A percentile compares a stretch with the other conserved stretches of the same genome.
Conservation (phyloP, 2,329 filamentous ascomycete genomes). For the Fonsecaea monophora region DNA sequence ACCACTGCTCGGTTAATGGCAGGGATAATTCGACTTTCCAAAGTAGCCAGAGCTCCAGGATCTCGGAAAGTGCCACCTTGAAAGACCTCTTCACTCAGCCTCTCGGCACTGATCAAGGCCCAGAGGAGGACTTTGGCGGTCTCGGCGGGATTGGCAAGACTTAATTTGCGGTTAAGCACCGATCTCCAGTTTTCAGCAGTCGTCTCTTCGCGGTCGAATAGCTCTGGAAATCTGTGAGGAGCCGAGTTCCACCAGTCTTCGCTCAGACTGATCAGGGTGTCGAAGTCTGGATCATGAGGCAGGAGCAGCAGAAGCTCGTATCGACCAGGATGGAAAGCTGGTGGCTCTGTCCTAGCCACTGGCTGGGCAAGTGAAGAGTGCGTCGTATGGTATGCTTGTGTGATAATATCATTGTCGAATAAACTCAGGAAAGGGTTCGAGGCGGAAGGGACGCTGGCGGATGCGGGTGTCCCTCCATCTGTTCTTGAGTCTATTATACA, state of each 20-base stretch:
- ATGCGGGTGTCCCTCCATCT: background rate
- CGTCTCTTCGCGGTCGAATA: conserved; percentile 4
- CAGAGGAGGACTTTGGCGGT: conserved; percentile 9
- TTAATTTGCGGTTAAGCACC: conserved; percentile 7
- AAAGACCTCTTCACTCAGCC: background rate
- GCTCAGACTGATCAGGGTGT: conserved; percentile 11
- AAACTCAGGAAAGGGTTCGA: conserved; percentile 7
- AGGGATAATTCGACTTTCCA: background rate
- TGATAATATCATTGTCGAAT: conserved; percentile 14
- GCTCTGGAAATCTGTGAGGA: conserved; percentile 21
- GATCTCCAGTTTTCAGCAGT: background rate
- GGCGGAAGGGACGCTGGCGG: background rate
- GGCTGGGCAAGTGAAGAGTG: background rate
- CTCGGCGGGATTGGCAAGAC: conserved; percentile 14
- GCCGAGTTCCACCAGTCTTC: conserved; percentile 15
- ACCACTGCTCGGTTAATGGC: conserved; percentile 11
- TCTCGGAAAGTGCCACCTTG: conserved; percentile 4
- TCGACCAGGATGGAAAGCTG: conserved; percentile 9
- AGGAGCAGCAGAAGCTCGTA: conserved; percentile 4
- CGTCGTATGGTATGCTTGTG: background rate
- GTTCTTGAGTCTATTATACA: background rate
- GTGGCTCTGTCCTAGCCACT: background rate
- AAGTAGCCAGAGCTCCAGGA: background rate
- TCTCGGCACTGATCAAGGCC: conserved; percentile 13
- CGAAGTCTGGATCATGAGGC: conserved; percentile 13